Evolutionary conservation across 306 rosid species (phyloP), one percentile per base, ranked within the genome.

Genomic region (Pyrus bretschneideri): DNA sequence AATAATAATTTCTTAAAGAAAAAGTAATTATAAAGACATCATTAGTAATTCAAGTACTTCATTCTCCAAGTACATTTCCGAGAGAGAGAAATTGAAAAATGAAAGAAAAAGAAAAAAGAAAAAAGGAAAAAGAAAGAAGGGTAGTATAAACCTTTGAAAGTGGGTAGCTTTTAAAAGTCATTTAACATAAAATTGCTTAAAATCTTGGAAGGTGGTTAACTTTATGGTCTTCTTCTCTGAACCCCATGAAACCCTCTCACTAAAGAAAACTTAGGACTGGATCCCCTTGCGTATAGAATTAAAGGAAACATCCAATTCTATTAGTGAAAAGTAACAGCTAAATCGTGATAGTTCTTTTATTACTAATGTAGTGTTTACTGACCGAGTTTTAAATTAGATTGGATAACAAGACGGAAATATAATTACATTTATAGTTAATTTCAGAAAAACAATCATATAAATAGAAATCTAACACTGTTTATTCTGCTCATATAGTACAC

Each of bases 121-220:
- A 25, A 57, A 18, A 58, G 22, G 10, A 62, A 27, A 61, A 22
- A 71, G 35, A 74, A 77, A 9, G 49, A 29, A 62, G 73, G 54
- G 68, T 33, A 60, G 22, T 58, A n/a, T 80, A 63, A 74, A 64
- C 54, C 38, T n/a, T 22, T 33, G 63, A 45, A 80, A 71, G 73
- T 78, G 76, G 75, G 72, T 72, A 60, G 82, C 78, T 11, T 87
- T 83, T 81, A 77, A 72, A 76, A 73, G 85, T 76, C 87, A 75
- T 40, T 49, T 45, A 3, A 38, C 27, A 64, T 29, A 62, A 71
- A 85, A 72, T 59, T 60, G 71, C 74, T 82, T 69, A 69, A 70
- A 76, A 80, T 84, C 77, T 62, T 67, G 42, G 29, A 74, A 58
- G 74, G 67, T 73, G 74, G 27, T 57, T 54, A 73, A 10, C 83